A percentile compares a stretch with the other conserved stretches of the same genome.
phyloP scores from a whole-genome alignment of 225 moss, liverwort and hornwort species.

The Asterella californica region DNA sequence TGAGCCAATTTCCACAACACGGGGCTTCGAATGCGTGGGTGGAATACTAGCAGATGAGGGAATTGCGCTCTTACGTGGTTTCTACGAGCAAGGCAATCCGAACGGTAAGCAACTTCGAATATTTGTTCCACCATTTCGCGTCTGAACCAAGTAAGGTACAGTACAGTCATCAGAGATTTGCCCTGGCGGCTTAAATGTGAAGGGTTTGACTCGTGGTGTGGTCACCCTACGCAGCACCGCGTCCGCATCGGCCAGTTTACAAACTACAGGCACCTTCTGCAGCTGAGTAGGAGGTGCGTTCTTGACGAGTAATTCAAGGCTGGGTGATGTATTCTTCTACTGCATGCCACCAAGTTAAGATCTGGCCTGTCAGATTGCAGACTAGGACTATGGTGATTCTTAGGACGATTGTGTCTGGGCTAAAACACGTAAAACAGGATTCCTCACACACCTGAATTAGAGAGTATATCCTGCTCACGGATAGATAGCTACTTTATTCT shows the following conservation, averaged over 20 bases:
- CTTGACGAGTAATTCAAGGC: too few relatives aligned
- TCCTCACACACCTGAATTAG: too few relatives aligned
- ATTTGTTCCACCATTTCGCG: background rate
- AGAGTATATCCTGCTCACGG: too few relatives aligned
- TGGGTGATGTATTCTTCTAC: too few relatives aligned
- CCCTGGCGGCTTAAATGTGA: background rate
- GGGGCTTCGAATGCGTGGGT: conserved; percentile 59
- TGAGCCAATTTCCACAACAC: conserved; percentile 15
- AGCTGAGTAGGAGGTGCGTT: background rate
- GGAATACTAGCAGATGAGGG: conserved; percentile 92
- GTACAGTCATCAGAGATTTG: background rate
- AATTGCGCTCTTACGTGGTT: conserved; percentile 70
- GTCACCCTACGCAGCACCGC: conserved; percentile 10
- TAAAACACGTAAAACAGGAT: too few relatives aligned
- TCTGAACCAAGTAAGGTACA: too few relatives aligned
- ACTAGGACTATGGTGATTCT: too few relatives aligned
- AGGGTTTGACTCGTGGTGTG: background rate
- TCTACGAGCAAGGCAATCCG: conserved; percentile 88
- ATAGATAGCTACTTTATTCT: too few relatives aligned
- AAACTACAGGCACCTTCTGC: background rate
- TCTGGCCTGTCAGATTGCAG: too few relatives aligned
- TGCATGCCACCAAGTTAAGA: too few relatives aligned
- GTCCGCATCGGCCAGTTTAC: conserved; percentile 9
- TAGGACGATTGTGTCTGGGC: too few relatives aligned
- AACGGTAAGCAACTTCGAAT: conserved; percentile 47